Conservation (phyloP, 2,329 filamentous ascomycete species). For the Escovopsis sp. region DNA sequence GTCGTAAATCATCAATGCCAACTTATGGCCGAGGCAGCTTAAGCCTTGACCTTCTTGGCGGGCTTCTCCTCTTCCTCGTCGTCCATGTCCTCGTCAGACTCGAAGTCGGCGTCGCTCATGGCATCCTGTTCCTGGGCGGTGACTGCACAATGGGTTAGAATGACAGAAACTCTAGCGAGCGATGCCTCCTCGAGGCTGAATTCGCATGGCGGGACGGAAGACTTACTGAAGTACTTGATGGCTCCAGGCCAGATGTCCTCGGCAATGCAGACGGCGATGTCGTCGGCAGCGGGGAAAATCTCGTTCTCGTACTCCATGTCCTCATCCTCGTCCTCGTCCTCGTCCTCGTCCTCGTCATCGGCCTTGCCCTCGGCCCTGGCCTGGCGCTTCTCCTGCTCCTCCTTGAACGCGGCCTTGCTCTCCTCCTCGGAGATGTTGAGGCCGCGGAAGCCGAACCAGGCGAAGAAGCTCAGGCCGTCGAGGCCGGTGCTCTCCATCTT, state of each 20-base stretch:
- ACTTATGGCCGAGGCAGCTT: constrained; percentile 1
- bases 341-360: constrained; percentile 26
- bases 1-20: constrained; percentile 2
- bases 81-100: constrained; percentile 44
- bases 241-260: constrained; percentile 85
- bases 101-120: constrained; percentile 55
- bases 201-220: neutral
- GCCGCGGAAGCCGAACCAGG: constrained; percentile 71
- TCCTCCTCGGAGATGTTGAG: constrained; percentile 54
- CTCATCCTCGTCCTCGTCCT: constrained; percentile 41
- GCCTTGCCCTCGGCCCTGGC: constrained; percentile 35
- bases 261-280: constrained; percentile 62
- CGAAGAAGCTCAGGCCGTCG: constrained; percentile 66
- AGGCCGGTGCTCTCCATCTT: constrained; percentile 47
- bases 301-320: constrained; percentile 58
- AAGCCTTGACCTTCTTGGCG: constrained; percentile 30
- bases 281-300: constrained; percentile 77
- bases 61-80: constrained; percentile 28
- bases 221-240: constrained; percentile 81
- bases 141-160: constrained; percentile 10
- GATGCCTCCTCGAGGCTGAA: neutral
- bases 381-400: constrained; percentile 25
- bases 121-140: constrained; percentile 52
- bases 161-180: neutral
- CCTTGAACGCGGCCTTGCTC: constrained; percentile 6